Evolutionary conservation across 345 rosid species (phyloP), one percentile per base, ranked within the genome.

Genomic region (Eucalyptus rudis): DNA sequence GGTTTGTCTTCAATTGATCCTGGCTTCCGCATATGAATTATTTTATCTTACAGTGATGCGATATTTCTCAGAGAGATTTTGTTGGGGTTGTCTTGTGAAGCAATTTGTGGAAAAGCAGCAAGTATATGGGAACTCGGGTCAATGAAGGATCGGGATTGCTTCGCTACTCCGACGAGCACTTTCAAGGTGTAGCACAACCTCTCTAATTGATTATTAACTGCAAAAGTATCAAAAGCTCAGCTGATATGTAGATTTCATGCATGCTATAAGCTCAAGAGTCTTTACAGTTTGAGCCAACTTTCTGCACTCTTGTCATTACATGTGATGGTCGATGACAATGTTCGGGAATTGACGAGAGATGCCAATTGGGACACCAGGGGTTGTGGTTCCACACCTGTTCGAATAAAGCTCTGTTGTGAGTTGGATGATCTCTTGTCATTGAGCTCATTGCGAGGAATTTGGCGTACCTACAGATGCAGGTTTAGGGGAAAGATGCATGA

Each of bases 151-250:
- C 87, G 56, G 5, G 87, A 76, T 87, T 90, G 91, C 86, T 89
- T 92, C 87, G 89, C 91, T 15, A 87, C 80, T 86, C 86, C 92
- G 51, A 89, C 68, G 29, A 92, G 59, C 59, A 86, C 87, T 86
- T 91, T 90, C 88, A 91, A 87, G 87, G 94, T 92, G 86, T 86
- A n/a, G 71, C 93, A 89, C 56, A 91, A 87, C 86, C 83, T 91
- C 62, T 92, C 90, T 52, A 85, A 80, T 49, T 88, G 87, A 49
- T 71, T 79, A 54, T 85, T 89, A 47, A 51, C 91, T 91, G 90
- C 91, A 91, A 68, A 66, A 51, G 51, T 58, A 51, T 51, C 81
- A 64, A 87, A 45, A 56, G 66, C 68, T 92, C 44, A 62, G 83
- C 54, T 7, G 27, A 47, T 44, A n/a, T 44, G 36, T 14, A 59